Evolutionary conservation across 768 basidiomycete genomes (phyloP).

Genomic region (Rubroboletus satanas): DNA sequence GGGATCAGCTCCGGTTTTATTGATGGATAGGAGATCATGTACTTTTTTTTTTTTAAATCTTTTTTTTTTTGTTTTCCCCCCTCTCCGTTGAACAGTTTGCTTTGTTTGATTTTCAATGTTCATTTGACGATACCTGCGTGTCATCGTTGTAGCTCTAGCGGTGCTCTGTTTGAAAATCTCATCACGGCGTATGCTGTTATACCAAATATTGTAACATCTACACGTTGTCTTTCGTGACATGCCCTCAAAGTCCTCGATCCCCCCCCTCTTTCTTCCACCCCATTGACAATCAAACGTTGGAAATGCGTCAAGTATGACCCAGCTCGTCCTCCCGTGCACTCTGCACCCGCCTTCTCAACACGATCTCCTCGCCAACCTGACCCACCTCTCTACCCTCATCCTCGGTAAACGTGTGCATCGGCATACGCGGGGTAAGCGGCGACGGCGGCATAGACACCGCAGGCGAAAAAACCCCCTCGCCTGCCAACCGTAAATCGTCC

Average conservation of each 20-base stretch:
- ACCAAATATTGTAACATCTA: constrained; percentile 11
- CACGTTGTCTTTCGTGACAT: constrained; percentile 7
- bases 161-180: constrained; percentile 5
- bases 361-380: constrained; percentile 7
- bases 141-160: constrained; percentile 27
- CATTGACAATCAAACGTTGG: not conserved
- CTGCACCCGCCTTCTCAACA: constrained; percentile 22
- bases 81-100: not conserved
- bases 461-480: constrained; percentile 73
- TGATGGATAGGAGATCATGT: constrained; percentile 9
- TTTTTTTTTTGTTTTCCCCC: not conserved
- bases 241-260: not conserved
- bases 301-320: constrained; percentile 6
- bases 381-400: constrained; percentile 7
- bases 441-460: constrained; percentile 64
- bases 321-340: not conserved
- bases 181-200: constrained; percentile 13
- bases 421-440: constrained; percentile 47
- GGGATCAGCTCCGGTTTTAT: constrained; percentile 79
- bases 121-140: constrained; percentile 4
- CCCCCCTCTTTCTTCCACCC: not conserved
- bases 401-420: constrained; percentile 14
- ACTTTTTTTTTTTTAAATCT: not conserved
- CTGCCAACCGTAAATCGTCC: constrained; percentile 52
- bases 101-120: not conserved